phyloP scores from a whole-genome alignment of 306 rosid genomes.

The Trichosanthes truncata region DNA sequence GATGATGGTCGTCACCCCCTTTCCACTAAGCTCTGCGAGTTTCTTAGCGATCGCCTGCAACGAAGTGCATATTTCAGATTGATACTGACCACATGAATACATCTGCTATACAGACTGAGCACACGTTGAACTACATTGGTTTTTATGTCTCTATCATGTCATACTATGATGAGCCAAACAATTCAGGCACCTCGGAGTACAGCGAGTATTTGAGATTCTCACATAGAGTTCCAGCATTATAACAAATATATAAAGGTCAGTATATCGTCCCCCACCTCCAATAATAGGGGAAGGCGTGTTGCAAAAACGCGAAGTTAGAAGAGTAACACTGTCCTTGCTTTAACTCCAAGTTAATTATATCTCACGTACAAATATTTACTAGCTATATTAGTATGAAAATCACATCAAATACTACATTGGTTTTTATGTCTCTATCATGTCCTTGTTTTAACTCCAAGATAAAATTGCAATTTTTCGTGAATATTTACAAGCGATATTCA shows the following conservation, averaged over 20 bases:
- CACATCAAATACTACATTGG: no score
- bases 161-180: not conserved
- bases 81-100: not conserved
- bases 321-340: not conserved
- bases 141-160: not conserved
- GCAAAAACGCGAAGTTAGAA: not conserved
- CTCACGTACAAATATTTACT: not conserved
- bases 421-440: no score
- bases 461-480: no score
- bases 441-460: no score
- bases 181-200: not conserved
- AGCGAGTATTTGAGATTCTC: not conserved
- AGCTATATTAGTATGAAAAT: not conserved
- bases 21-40: slow-evolving; percentile 85
- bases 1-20: slow-evolving; percentile 96
- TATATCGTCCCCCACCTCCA: not conserved
- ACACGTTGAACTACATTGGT: not conserved
- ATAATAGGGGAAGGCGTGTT: not conserved
- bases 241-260: not conserved
- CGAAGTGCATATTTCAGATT: slow-evolving; percentile 1
- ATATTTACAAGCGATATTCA: no score
- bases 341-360: not conserved
- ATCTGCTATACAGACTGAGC: not conserved
- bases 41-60: slow-evolving; percentile 83
- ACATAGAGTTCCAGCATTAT: not conserved